Evolutionary conservation across 1,284 basidiomycete genomes (phyloP).

Genomic region (Flammula alnicola): DNA sequence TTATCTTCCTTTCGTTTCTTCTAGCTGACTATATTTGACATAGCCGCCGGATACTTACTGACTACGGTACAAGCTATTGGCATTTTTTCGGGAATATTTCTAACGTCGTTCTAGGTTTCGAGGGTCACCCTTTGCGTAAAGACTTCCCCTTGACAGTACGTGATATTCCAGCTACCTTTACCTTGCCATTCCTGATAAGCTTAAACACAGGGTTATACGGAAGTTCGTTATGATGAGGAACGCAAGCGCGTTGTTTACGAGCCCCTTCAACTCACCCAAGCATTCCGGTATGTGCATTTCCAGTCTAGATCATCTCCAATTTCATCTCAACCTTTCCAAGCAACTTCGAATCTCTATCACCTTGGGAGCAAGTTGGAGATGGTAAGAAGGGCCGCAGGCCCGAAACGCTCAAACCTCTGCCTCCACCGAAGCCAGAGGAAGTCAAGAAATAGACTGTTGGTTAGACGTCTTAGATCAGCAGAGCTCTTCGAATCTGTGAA

Average conservation of each 20-base stretch:
- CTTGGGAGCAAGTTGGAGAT: conserved; percentile 97
- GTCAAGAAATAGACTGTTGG: conserved; percentile 64
- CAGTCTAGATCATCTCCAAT: background rate
- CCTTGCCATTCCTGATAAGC: background rate
- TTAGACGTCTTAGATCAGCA: conserved; percentile 5
- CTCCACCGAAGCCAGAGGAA: conserved; percentile 69
- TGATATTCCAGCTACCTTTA: conserved; percentile 15
- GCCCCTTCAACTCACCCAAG: conserved; percentile 96
- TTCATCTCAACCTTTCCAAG: conserved; percentile 41
- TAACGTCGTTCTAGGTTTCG: conserved; percentile 70
- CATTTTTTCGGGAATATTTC: background rate
- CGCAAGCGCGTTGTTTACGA: conserved; percentile 98
- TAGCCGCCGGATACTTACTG: conserved; percentile 95
- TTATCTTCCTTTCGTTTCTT: background rate
- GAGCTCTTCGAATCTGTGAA: conserved; percentile 3
- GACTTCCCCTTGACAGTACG: conserved; percentile 95
- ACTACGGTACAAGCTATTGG: conserved; percentile 77
- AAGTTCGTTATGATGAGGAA: conserved; percentile 98
- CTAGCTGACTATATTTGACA: conserved; percentile 3
- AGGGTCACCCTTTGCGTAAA: conserved; percentile 97
- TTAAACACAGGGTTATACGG: conserved; percentile 82
- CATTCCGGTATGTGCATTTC: conserved; percentile 77
- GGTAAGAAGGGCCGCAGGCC: conserved; percentile 77
- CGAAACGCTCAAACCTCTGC: conserved; percentile 71
- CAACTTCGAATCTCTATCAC: conserved; percentile 93